Percentiles rank a stretch among this genome's conserved stretches.
Conservation (phyloP, 108 stramenopile species). For the Nitzschia inconspicua region DNA sequence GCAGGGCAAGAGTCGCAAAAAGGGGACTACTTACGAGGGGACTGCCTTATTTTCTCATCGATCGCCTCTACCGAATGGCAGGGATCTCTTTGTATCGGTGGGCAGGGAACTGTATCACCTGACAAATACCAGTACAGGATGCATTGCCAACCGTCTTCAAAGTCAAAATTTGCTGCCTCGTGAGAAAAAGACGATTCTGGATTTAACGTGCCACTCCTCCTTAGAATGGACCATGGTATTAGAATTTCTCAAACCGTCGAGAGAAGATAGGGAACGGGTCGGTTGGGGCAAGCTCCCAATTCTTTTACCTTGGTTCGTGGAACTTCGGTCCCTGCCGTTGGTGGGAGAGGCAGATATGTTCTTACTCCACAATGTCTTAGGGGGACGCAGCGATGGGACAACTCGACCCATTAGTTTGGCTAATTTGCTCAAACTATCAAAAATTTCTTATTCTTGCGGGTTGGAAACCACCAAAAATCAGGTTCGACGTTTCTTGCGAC, state of each 20-base stretch:
- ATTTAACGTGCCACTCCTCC: constrained; percentile 4
- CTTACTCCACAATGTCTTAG: constrained; percentile 5
- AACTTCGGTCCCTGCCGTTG: constrained; percentile 4
- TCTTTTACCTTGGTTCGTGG: constrained; percentile 25
- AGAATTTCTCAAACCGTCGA: background rate
- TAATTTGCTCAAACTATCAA: constrained; percentile 9
- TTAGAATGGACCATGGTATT: background rate
- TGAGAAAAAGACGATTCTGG: too few relatives aligned
- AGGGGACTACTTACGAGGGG: too few relatives aligned
- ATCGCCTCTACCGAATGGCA: too few relatives aligned
- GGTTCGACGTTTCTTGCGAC: constrained; percentile 2
- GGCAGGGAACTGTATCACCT: too few relatives aligned
- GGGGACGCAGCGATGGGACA: background rate
- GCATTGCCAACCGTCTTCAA: too few relatives aligned
- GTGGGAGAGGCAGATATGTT: constrained; percentile 14
- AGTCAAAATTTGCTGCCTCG: too few relatives aligned
- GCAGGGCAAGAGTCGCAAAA: too few relatives aligned
- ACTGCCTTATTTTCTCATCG: too few relatives aligned
- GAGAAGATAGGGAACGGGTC: background rate
- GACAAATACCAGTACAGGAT: too few relatives aligned
- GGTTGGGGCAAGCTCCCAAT: constrained; percentile 11
- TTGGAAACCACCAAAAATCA: constrained; percentile 9
- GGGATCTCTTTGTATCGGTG: too few relatives aligned
- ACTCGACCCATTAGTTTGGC: background rate
- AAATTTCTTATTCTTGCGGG: constrained; percentile 16